Evolutionary conservation across 306 rosid genomes (phyloP), one percentile per base, ranked within the genome.

Genomic region (Prunus fruticosa): DNA sequence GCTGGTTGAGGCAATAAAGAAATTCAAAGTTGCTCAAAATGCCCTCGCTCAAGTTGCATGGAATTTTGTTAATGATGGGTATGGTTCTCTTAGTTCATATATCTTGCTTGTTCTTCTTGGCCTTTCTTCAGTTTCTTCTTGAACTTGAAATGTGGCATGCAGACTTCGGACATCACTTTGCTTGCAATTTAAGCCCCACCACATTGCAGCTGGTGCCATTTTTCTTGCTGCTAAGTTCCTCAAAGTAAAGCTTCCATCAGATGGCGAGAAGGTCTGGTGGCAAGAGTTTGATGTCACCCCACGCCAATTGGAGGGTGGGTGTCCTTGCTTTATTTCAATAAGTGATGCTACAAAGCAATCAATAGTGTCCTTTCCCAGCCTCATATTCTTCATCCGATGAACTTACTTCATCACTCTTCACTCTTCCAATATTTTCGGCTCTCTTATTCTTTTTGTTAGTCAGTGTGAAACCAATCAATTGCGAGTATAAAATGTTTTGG

Each of bases 251-350:
- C 97, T 95, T 77, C 98, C 98, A 38, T 90, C 97, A 50, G 97
- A 95, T 80, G 98, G 98, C 79, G 98, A 95, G 90, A 95, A 92
- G 93, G 97, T 95, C 80, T 95, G 98, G 98, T 95, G 98, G 98
- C 98, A 92, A 85, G 98, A 95, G 88, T 92, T 95, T 83, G 98
- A 95, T 84, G 98, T 95, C 86, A 95, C 95, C 82, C 98, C 98
- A 77, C 97, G 97, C 82, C 97, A 95, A 81, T 89, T 95, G 96
- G 99, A 95, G 96, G 99, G 99, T 95, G 82, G 90, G 96, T 89
- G 81, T 87, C 91, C 69, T 88, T 71, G 89, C 27, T 83, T 73
- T 81, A 64, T 84, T 73, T 74, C 80, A 84, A 64, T 73, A 67
- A 25, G 32, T 61, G 56, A 61, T 74, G 22, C 58, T 74, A 28